These are phyloP conservation scores for Diplotaxis tenuifolia DNA, from an alignment of 345 rosid genomes.

Conservation along the genomic window DNA sequence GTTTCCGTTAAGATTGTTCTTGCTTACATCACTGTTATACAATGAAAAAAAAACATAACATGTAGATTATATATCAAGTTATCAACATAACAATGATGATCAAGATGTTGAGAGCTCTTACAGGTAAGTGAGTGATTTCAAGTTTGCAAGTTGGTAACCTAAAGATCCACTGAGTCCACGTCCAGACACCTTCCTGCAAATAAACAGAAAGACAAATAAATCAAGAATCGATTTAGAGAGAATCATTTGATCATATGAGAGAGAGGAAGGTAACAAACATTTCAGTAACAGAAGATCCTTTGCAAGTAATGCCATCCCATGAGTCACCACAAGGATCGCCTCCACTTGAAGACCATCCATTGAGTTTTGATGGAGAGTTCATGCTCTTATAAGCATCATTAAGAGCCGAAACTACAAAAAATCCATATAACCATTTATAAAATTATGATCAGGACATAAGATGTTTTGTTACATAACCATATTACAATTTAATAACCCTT, in stretches of 20 bases:
- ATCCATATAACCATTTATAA: neutral
- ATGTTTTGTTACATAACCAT: slow-evolving; percentile 34
- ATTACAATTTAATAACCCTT: neutral
- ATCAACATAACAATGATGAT: slow-evolving; percentile 7
- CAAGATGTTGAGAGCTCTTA: slow-evolving; percentile 43
- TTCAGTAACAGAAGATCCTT: slow-evolving; percentile 73
- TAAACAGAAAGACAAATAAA: neutral
- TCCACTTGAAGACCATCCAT: slow-evolving; percentile 68
- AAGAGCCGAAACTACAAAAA: slow-evolving; percentile 68
- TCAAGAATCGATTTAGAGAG: neutral
- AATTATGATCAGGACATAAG: slow-evolving; percentile 2
- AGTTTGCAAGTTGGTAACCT: slow-evolving; percentile 78
- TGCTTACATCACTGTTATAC: slow-evolving; percentile 81
- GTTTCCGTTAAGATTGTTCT: slow-evolving; percentile 73
- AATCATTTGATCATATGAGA: neutral
- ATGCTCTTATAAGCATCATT: slow-evolving; percentile 80
- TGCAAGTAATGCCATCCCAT: slow-evolving; percentile 89
- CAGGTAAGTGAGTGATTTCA: slow-evolving; percentile 84
- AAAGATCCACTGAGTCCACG: slow-evolving; percentile 74
- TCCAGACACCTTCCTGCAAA: slow-evolving; percentile 67
- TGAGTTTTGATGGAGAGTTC: slow-evolving; percentile 69
- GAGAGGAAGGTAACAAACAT: slow-evolving; percentile 44
- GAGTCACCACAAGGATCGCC: slow-evolving; percentile 90
- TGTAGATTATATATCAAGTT: slow-evolving; percentile 4
- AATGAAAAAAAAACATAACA: slow-evolving; percentile 48